Evolutionary conservation across 139 green algal species (phyloP).

Genomic region (Chlamydomonas schloesseri): DNA sequence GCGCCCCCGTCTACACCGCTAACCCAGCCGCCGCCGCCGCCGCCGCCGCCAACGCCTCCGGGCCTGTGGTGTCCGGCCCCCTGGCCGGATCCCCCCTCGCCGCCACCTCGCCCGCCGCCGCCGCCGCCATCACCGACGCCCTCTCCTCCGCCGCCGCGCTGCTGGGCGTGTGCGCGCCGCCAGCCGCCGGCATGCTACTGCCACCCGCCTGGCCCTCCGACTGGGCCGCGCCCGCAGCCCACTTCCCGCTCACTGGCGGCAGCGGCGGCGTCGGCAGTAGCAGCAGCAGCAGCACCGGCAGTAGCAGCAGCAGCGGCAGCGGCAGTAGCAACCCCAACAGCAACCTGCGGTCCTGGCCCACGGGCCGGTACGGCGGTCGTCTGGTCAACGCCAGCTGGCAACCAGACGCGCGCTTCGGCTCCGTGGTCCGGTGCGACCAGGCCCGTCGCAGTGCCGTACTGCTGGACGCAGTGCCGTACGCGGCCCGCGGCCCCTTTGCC

Average conservation of each 20-base stretch:
- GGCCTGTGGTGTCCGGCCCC: background rate
- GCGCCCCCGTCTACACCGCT: background rate
- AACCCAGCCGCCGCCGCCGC: background rate
- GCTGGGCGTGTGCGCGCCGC: conserved; percentile 6
- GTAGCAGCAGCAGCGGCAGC: too few relatives aligned
- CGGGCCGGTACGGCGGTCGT: background rate
- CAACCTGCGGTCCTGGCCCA: too few relatives aligned
- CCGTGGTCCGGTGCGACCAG: conserved; percentile 17
- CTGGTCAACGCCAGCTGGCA: conserved; percentile 6
- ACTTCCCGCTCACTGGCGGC: conserved; percentile 40
- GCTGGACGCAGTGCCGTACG: conserved; percentile 9
- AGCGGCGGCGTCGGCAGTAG: background rate
- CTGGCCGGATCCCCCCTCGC: background rate
- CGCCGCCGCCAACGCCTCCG: background rate
- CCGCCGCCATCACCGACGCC: background rate
- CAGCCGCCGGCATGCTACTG: conserved; percentile 27
- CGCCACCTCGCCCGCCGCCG: background rate
- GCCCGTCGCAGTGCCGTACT: background rate
- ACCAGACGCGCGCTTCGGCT: conserved; percentile 20
- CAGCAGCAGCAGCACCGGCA: too few relatives aligned
- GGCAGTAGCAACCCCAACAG: too few relatives aligned
- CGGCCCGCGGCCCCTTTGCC: background rate
- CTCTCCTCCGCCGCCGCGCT: background rate
- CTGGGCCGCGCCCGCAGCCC: conserved; percentile 25
- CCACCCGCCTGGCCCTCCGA: conserved; percentile 16